Percentiles rank a stretch among this genome's conserved stretches.
Evolutionary conservation across 352 stramenopile species (phyloP).

Genomic region (Pythium rishiriense): DNA sequence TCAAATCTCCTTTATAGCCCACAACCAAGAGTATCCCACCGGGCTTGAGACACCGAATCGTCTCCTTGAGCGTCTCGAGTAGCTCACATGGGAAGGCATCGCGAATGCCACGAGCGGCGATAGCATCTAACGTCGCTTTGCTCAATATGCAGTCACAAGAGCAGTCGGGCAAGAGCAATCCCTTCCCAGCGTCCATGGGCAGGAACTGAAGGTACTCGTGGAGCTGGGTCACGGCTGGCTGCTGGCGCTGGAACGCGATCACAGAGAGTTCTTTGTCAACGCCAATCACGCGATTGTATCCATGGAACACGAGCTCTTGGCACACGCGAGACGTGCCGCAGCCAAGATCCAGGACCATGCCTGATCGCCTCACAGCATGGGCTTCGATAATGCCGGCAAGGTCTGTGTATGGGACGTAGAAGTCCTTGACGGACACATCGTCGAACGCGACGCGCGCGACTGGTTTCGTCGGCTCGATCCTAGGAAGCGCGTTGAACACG

Average conservation of each 20-base stretch:
- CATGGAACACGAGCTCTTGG: constrained; percentile 30
- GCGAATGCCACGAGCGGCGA: constrained; percentile 12
- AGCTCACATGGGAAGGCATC: constrained; percentile 13
- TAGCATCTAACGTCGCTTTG: constrained; percentile 33
- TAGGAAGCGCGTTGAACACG: not conserved
- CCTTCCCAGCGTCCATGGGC: constrained; percentile 14
- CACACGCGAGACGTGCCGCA: constrained; percentile 37
- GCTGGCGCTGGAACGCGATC: constrained; percentile 26
- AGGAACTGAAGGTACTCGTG: constrained; percentile 23
- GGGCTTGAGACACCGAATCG: constrained; percentile 31
- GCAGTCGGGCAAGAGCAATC: constrained; percentile 26
- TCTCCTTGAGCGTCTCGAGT: constrained; percentile 22
- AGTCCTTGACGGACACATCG: not conserved
- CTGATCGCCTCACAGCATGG: constrained; percentile 1
- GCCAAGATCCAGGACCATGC: constrained; percentile 31
- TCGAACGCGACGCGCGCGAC: not conserved
- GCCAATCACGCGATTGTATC: constrained; percentile 28
- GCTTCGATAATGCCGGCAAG: constrained; percentile 29
- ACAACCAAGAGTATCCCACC: constrained; percentile 32
- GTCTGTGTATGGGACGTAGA: constrained; percentile 30
- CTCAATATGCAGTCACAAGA: constrained; percentile 33
- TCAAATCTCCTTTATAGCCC: not conserved
- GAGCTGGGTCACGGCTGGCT: constrained; percentile 11
- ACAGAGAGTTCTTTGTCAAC: constrained; percentile 24
- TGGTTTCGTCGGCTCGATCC: not conserved